phyloP scores from a whole-genome alignment of 345 rosid genomes.

The Boechera divaricarpa region DNA sequence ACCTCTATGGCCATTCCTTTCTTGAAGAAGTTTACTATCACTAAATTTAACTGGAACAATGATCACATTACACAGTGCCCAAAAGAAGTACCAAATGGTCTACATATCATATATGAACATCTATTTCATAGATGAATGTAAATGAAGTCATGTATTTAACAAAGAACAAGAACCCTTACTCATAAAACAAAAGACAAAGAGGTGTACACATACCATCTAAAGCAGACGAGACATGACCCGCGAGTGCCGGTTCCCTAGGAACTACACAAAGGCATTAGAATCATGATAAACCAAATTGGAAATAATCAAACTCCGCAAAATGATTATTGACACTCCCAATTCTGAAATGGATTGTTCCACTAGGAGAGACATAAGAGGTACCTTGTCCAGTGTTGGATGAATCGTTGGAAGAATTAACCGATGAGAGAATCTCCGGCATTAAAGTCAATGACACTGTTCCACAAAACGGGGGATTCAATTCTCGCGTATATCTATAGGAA shows the following conservation, averaged over 20 bases:
- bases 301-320: not conserved
- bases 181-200: not conserved
- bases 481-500: not conserved
- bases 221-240: constrained; percentile 27
- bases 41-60: constrained; percentile 19
- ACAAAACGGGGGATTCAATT: not conserved
- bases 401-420: constrained; percentile 13
- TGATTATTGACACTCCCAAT: no score
- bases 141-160: not conserved
- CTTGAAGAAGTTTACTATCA: not conserved
- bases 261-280: constrained; percentile 21
- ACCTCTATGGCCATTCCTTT: not conserved
- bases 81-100: constrained; percentile 10
- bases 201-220: constrained; percentile 31
- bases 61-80: not conserved
- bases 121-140: not conserved
- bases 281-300: not conserved
- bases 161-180: not conserved
- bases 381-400: constrained; percentile 18
- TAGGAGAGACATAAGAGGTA: constrained; percentile 15
- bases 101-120: not conserved
- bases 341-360: not conserved
- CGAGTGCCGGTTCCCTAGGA: constrained; percentile 2
- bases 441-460: constrained; percentile 9
- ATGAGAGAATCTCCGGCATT: constrained; percentile 15